Base-by-base conservation (phyloP, 768 basidiomycete species). In the Lyophyllum atratum region DNA sequence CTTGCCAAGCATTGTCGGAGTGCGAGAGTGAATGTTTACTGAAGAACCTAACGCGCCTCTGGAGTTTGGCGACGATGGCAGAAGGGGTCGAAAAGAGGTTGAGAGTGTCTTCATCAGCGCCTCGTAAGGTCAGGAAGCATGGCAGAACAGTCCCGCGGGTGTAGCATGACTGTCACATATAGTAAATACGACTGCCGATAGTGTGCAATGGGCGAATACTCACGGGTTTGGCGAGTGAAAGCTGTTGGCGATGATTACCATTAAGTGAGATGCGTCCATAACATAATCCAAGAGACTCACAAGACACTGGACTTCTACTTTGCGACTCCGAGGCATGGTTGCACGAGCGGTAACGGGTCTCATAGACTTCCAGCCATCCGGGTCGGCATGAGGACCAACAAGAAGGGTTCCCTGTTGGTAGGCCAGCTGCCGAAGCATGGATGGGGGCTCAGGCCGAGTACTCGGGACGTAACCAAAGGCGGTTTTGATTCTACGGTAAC, bases 401-500 rank as follows among this genome's bases (percentile, higher is more conserved):
- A 83, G 68, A 11, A 80, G 76, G 25, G 72, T 64, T 51, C 69
- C 67, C 55, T 80, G 72, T 59, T 76, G 75, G 57, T 83, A 84
- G 0, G 81, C 81, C 37, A 81, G 66, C 61, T 81, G 81, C 44
- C 81, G 77, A 9, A 80, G 69, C 17, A 78, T 28, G 11, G 82
- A 82, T 12, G 78, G 74, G 22, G 75, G 67, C 14, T 75, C 76
- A 9, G 82, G 81, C 48, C 78, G 71, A 17, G 71, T 72, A 50
- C 70, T 76, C 11, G 81, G 78, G 15, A 84, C 76, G 61, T 82
- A 84, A 33, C 79, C 81, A 60, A 84, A 82, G 6, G 79, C 76
- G 5, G 82, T 83, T 52, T 75, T 80, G 40, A 84, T 74, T 58
- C 81, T 82, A 51, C n/a, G 14, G 17, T 25, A 31, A 11, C 21